These are phyloP conservation scores for Sporothrix humicola DNA, from an alignment of 2,329 filamentous ascomycete genomes.

Conservation along the genomic window DNA sequence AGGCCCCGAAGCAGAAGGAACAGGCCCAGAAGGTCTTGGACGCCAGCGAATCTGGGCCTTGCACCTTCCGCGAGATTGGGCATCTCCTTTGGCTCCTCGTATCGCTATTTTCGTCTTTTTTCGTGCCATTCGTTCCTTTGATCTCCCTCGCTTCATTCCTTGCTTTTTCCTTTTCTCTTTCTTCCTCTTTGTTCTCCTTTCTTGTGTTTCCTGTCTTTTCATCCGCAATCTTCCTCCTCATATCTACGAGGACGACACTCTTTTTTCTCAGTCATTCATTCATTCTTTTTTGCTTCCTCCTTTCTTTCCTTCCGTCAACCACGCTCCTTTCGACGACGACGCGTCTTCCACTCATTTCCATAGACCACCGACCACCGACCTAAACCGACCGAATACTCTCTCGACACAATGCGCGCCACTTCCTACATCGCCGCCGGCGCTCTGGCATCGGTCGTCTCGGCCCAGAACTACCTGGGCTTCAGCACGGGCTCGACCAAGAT, in stretches of 20 bases:
- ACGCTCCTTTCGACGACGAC: slow-evolving; percentile 26
- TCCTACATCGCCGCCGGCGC: slow-evolving; percentile 48
- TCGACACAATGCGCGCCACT: slow-evolving; percentile 51
- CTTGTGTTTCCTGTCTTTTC: neutral
- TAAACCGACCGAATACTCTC: neutral
- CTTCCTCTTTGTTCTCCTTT: neutral
- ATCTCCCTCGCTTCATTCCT: slow-evolving; percentile 17
- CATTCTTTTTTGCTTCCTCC: neutral
- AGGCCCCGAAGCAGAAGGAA: neutral
- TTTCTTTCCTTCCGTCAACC: neutral
- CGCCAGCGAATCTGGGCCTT: neutral
- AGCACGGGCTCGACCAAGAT: slow-evolving; percentile 57
- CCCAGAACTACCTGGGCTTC: slow-evolving; percentile 59
- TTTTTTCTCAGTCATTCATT: slow-evolving; percentile 13
- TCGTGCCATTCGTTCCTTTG: slow-evolving; percentile 4
- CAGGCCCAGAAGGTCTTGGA: neutral
- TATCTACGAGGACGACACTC: slow-evolving; percentile 18
- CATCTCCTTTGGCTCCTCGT: slow-evolving; percentile 9
- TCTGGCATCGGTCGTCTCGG: slow-evolving; percentile 50
- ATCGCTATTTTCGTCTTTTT: slow-evolving; percentile 23
- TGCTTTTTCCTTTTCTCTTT: neutral
- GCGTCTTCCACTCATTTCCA: neutral
- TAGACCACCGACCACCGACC: neutral
- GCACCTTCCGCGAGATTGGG: neutral
- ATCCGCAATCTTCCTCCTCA: slow-evolving; percentile 3